Conservation (phyloP, 2,329 filamentous ascomycete species). For the Beauveria medogensis region DNA sequence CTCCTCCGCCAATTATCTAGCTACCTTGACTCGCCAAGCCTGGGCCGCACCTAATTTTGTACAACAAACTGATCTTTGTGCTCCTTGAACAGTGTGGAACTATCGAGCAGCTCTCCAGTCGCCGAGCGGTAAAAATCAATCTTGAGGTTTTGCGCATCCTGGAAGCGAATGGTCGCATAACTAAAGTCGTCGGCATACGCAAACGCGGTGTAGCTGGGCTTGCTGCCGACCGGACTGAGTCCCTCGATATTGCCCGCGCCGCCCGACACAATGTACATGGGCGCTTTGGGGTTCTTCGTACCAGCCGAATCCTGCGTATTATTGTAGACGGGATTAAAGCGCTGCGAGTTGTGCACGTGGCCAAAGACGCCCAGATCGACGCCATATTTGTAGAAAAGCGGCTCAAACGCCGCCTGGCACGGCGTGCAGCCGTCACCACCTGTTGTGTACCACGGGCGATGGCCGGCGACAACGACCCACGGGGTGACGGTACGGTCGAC, state of each 20-base stretch:
- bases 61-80: slow-evolving; percentile 37
- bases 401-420: slow-evolving; percentile 46
- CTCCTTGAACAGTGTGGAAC: slow-evolving; percentile 39
- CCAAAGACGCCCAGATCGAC: slow-evolving; percentile 50
- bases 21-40: not conserved
- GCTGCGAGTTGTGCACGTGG: slow-evolving; percentile 51
- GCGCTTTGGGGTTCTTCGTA: slow-evolving; percentile 25
- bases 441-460: slow-evolving; percentile 41
- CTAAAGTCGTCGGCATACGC: slow-evolving; percentile 37
- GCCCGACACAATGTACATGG: slow-evolving; percentile 37
- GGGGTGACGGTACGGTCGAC: slow-evolving; percentile 48
- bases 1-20: not conserved
- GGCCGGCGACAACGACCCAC: slow-evolving; percentile 30
- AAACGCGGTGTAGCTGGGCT: not conserved
- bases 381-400: slow-evolving; percentile 45
- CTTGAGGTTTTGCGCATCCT: slow-evolving; percentile 35
- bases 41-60: not conserved
- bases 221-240: slow-evolving; percentile 25
- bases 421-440: slow-evolving; percentile 30
- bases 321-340: slow-evolving; percentile 36
- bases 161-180: slow-evolving; percentile 40
- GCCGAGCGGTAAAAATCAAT: slow-evolving; percentile 42
- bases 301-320: slow-evolving; percentile 27
- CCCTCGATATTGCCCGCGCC: slow-evolving; percentile 48
- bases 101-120: slow-evolving; percentile 40